Percentiles rank a stretch among this genome's conserved stretches.
phyloP scores from a whole-genome alignment of 441 rosid genomes.

The Metrosideros polymorpha region DNA sequence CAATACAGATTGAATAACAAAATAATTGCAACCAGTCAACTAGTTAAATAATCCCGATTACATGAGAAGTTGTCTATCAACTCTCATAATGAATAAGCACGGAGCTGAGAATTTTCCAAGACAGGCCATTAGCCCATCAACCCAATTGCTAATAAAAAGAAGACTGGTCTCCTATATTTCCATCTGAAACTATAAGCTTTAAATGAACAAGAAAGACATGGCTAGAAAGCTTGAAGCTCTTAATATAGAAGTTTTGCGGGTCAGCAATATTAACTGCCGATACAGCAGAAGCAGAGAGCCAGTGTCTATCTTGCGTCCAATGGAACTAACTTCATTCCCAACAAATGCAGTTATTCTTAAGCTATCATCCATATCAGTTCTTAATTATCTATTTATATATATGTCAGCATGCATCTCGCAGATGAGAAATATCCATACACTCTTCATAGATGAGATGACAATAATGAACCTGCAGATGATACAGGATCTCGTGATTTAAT shows the following conservation, averaged over 20 bases:
- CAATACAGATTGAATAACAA: background rate
- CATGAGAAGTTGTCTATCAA: background rate
- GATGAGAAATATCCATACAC: background rate
- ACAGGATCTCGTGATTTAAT: conserved; percentile 57
- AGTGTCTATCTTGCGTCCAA: background rate
- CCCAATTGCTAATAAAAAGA: background rate
- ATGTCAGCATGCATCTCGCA: background rate
- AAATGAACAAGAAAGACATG: background rate
- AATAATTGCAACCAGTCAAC: background rate
- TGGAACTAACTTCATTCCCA: background rate
- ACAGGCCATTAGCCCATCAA: background rate
- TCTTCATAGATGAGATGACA: background rate
- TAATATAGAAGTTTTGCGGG: background rate
- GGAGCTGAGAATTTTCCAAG: background rate
- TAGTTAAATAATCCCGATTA: background rate
- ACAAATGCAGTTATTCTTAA: background rate
- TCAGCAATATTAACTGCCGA: background rate
- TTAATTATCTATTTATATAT: background rate
- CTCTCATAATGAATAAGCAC: background rate
- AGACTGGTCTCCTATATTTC: background rate
- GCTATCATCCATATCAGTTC: background rate
- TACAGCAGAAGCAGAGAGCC: background rate
- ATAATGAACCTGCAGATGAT: conserved; percentile 50
- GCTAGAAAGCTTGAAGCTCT: background rate
- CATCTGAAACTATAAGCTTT: background rate